Base-by-base conservation (phyloP, 441 rosid species). In the Erodium chrysanthum region DNA sequence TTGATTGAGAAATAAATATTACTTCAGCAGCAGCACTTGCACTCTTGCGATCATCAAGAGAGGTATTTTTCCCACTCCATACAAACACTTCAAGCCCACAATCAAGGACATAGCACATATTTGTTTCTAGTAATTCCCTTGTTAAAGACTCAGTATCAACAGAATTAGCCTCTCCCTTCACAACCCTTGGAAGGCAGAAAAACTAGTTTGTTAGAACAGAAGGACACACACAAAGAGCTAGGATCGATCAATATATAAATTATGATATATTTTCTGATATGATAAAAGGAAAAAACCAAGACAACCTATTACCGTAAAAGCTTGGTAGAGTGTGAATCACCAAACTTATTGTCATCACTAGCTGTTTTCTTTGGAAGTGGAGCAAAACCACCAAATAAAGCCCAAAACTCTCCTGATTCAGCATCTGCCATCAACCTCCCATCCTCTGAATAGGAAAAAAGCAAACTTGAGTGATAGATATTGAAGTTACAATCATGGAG, bases 391-490 rank as follows among this genome's bases (percentile, higher is more conserved):
- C 99, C 99, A 76, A 92, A 83, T 62, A 95, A 92, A 68, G 90
- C 98, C 99, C 99, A 92, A 72, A 96, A 96, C 73, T 88, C 99
- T 68, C 99, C 99, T 0, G 98, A 90, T 75, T 96, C 99, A 25
- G 98, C 92, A 78, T 89, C 96, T 14, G 98, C 88, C 79, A 92
- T 97, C 73, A 95, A 79, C 78, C 88, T 95, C 29, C 99, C 98
- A 75, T 95, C 99, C 78, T 92, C 98, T 94, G 80, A 70, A 69
- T 79, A 9, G 65, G 27, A 58, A 21, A 68, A 61, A 54, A 22
- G 6, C 20, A 56, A 9, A 22, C 25, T 56, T 44, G 27, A 56
- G 61, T 56, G 61, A 56, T 10, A 56, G 5, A 20, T 22, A 18
- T 56, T 1, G 5, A 56, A 20, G 27, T 56, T 35, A 56, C 11